phyloP scores from a whole-genome alignment of 306 rosid species.

The Castanospermum australe region DNA sequence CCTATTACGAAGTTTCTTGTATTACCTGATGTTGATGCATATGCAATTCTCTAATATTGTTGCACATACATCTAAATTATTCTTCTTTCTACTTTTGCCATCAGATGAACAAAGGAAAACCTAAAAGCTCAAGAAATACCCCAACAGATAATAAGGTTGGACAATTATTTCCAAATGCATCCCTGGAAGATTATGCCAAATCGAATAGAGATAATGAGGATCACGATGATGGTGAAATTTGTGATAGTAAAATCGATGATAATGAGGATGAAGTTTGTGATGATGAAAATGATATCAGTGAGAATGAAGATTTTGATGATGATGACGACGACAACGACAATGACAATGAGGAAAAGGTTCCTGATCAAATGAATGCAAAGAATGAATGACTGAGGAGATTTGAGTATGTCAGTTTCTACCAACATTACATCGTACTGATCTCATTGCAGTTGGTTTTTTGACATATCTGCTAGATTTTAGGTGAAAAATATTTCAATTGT shows the following conservation, averaged over 20 bases:
- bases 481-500: neutral
- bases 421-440: neutral
- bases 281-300: slow-evolving; percentile 3
- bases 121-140: slow-evolving; percentile 39
- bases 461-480: neutral
- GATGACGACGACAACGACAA: neutral
- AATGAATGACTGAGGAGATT: slow-evolving; percentile 18
- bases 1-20: neutral
- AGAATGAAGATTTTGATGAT: neutral
- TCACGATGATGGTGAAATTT: slow-evolving; percentile 16
- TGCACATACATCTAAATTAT: neutral
- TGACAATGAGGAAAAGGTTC: slow-evolving; percentile 5
- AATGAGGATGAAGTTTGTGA: slow-evolving; percentile 27
- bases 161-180: slow-evolving; percentile 56
- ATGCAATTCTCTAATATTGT: neutral
- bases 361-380: slow-evolving; percentile 1
- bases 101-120: slow-evolving; percentile 73
- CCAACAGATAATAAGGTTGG: slow-evolving; percentile 49
- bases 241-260: slow-evolving; percentile 6
- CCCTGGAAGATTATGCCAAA: slow-evolving; percentile 64
- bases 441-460: slow-evolving; percentile 12
- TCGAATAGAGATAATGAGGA: slow-evolving; percentile 21
- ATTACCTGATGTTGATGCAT: neutral
- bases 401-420: neutral
- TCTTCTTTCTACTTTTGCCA: neutral